A percentile compares a stretch with the other conserved stretches of the same genome.
phyloP scores from a whole-genome alignment of 1,139 yeast species.

The Pichia sp. region DNA sequence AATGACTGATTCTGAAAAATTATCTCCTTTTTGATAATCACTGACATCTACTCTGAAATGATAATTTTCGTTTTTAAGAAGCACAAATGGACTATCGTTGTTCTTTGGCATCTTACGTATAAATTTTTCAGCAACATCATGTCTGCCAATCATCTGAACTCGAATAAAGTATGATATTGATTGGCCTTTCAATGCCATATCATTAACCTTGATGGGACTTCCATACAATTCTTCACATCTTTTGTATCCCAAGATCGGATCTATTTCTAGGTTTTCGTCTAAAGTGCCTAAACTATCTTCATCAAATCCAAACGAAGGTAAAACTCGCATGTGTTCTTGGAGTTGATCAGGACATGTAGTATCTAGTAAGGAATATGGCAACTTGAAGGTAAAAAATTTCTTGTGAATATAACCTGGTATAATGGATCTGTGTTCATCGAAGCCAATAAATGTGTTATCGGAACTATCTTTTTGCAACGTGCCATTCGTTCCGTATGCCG shows the following conservation, averaged over 20 bases:
- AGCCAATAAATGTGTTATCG: constrained; percentile 51
- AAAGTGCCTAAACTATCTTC: constrained; percentile 11
- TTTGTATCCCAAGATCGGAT: constrained; percentile 38
- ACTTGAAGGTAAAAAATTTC: constrained; percentile 49
- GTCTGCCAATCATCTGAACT: constrained; percentile 25
- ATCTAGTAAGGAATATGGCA: constrained; percentile 57
- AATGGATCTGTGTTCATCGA: constrained; percentile 44
- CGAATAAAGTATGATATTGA: constrained; percentile 28
- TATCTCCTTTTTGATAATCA: background rate
- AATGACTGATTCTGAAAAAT: background rate
- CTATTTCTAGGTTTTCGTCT: constrained; percentile 17
- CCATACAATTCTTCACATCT: constrained; percentile 34
- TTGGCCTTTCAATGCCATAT: constrained; percentile 23
- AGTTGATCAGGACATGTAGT: constrained; percentile 52
- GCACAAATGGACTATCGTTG: constrained; percentile 11
- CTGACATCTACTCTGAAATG: constrained; percentile 21
- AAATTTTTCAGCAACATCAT: background rate
- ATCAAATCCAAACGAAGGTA: constrained; percentile 61
- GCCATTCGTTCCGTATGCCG: constrained; percentile 3
- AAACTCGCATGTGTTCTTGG: constrained; percentile 47
- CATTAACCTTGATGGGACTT: constrained; percentile 33
- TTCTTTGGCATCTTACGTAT: background rate
- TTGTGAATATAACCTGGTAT: constrained; percentile 40
- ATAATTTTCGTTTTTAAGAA: constrained; percentile 18
- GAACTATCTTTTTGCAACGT: constrained; percentile 10